A percentile compares a stretch with the other conserved stretches of the same genome.
These are phyloP conservation scores for Bipolaris victoriae DNA, from an alignment of 2,329 filamentous ascomycete genomes.

Conservation along the genomic window DNA sequence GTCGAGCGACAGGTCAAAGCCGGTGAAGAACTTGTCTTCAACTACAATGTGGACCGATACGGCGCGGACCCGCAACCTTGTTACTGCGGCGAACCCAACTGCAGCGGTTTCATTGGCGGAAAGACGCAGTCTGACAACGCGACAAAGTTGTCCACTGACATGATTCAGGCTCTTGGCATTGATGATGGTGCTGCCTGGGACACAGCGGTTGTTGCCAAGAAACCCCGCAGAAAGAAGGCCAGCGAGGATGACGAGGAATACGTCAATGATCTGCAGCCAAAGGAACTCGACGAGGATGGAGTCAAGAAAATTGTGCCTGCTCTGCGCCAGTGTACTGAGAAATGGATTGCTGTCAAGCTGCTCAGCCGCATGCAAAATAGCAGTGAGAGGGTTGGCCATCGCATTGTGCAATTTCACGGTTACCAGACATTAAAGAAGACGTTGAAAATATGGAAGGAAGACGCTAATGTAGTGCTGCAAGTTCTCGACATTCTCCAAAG, in stretches of 20 bases:
- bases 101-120: conserved; percentile 94
- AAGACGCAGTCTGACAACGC: conserved; percentile 96
- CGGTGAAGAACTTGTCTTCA: conserved; percentile 96
- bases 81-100: conserved; percentile 94
- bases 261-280: conserved; percentile 84
- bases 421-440: conserved; percentile 93
- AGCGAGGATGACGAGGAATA: conserved; percentile 95
- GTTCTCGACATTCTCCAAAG: conserved; percentile 87
- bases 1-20: conserved; percentile 81
- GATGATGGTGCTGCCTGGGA: conserved; percentile 94
- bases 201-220: conserved; percentile 78
- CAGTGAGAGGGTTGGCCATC: conserved; percentile 84
- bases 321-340: conserved; percentile 97
- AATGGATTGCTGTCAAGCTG: conserved; percentile 98
- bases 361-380: conserved; percentile 85
- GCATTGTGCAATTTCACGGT: conserved; percentile 94
- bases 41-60: conserved; percentile 99
- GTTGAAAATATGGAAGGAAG: conserved; percentile 83
- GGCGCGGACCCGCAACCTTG: conserved; percentile 96
- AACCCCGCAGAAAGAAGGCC: conserved; percentile 88
- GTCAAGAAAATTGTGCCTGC: conserved; percentile 96
- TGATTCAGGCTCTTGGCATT: conserved; percentile 94
- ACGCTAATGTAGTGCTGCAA: conserved; percentile 87
- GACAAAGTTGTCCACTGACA: conserved; percentile 86
- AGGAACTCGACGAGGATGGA: conserved; percentile 77